Evolutionary conservation across 2,329 filamentous ascomycete genomes (phyloP).

Genomic region (Endothia cerciana): DNA sequence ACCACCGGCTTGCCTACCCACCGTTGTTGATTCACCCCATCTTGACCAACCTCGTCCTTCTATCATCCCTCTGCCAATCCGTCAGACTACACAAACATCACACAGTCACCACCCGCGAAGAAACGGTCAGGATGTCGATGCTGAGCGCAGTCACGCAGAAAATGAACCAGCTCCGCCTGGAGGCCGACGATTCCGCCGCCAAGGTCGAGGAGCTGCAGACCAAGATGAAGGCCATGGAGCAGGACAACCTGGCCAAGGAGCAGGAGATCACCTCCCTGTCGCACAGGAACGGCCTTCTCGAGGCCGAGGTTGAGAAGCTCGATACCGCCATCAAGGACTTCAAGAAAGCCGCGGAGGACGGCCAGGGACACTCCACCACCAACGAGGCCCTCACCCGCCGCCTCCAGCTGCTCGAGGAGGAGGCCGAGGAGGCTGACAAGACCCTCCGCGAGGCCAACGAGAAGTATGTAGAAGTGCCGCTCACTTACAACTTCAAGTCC

Average conservation of each 20-base stretch:
- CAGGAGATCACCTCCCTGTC: slow-evolving; percentile 96
- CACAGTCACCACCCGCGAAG: background rate
- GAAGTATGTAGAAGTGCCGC: slow-evolving; percentile 69
- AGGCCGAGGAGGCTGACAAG: slow-evolving; percentile 96
- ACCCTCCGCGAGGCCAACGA: slow-evolving; percentile 96
- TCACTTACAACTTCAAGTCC: slow-evolving; percentile 31
- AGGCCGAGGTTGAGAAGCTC: slow-evolving; percentile 89
- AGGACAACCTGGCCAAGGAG: slow-evolving; percentile 95
- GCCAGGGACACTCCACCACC: slow-evolving; percentile 80
- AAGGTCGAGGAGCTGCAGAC: slow-evolving; percentile 86
- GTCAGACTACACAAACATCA: background rate
- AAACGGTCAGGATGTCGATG: slow-evolving; percentile 31
- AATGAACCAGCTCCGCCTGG: slow-evolving; percentile 92
- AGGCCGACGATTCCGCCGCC: slow-evolving; percentile 82
- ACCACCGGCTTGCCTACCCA: background rate
- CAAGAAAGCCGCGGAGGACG: slow-evolving; percentile 85
- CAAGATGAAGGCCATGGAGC: slow-evolving; percentile 88
- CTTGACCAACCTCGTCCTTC: background rate
- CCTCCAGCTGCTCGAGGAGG: slow-evolving; percentile 95
- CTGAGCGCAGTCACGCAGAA: slow-evolving; percentile 61
- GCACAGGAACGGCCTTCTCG: slow-evolving; percentile 93
- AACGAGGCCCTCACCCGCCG: slow-evolving; percentile 91
- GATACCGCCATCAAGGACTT: slow-evolving; percentile 81
- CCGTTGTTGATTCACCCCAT: background rate
- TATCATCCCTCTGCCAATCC: background rate